These are phyloP conservation scores for Avena insularis DNA, from an alignment of 176 grass and related monocot species.

Conservation along the genomic window DNA sequence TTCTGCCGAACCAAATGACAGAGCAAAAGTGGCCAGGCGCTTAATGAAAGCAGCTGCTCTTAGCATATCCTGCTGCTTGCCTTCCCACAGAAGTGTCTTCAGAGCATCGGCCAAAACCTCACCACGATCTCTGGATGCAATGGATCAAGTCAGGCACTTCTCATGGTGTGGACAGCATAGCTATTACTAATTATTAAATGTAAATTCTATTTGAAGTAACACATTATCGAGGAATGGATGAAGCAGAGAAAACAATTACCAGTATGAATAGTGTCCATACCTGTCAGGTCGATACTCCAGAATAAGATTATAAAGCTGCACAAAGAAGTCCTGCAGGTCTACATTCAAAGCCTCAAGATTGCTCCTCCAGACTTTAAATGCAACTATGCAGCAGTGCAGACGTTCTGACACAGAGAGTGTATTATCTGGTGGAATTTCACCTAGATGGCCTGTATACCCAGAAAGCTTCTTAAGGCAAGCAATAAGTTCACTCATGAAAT, in stretches of 20 bases:
- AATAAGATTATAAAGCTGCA: conserved; percentile 86
- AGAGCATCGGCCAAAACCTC: conserved; percentile 92
- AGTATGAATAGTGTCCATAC: conserved; percentile 37
- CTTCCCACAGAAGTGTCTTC: conserved; percentile 93
- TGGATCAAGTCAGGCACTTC: background rate
- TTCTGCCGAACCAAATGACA: conserved; percentile 87
- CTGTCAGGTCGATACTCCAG: conserved; percentile 86
- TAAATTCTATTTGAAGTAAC: too few species aligned
- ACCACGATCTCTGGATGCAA: conserved; percentile 71
- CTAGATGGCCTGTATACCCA: conserved; percentile 56
- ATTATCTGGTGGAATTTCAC: conserved; percentile 40
- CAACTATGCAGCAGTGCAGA: conserved; percentile 90
- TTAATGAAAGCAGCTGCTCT: conserved; percentile 94
- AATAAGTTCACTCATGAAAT: conserved; percentile 93
- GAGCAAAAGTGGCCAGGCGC: conserved; percentile 81
- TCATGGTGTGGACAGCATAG: conserved; percentile 13
- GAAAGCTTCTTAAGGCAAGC: conserved; percentile 82
- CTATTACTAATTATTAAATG: background rate
- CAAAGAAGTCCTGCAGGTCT: conserved; percentile 83
- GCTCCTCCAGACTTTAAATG: conserved; percentile 88
- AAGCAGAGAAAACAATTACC: background rate
- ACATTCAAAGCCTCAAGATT: conserved; percentile 95
- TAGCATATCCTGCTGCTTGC: conserved; percentile 88
- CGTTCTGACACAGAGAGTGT: conserved; percentile 75
- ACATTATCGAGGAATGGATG: background rate